These are phyloP conservation scores for Wickerhamomyces kurtzmanii DNA, from an alignment of 805 yeast genomes.

Conservation along the genomic window DNA sequence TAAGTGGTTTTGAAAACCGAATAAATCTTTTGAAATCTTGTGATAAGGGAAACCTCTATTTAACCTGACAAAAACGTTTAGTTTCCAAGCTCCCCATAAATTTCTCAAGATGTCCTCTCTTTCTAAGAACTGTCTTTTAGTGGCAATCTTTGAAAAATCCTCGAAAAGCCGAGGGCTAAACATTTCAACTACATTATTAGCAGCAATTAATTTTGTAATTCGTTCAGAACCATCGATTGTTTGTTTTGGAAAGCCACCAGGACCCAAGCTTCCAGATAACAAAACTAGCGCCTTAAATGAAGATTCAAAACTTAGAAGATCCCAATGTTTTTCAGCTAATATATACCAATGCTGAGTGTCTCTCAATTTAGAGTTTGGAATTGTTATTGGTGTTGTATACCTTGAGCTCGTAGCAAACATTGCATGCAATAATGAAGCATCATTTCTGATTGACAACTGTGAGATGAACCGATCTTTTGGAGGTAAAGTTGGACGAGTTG, in stretches of 20 bases:
- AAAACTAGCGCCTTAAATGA: constrained; percentile 20
- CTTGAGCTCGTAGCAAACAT: constrained; percentile 25
- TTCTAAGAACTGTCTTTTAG: constrained; percentile 22
- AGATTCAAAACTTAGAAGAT: constrained; percentile 15
- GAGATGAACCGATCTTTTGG: constrained; percentile 20
- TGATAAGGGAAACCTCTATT: constrained; percentile 26
- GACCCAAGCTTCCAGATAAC: constrained; percentile 18
- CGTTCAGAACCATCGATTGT: constrained; percentile 18
- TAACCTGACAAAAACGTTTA: constrained; percentile 22
- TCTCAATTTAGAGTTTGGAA: constrained; percentile 15
- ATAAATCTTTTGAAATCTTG: constrained; percentile 6
- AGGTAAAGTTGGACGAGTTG: constrained; percentile 26
- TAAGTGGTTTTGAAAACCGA: constrained; percentile 20
- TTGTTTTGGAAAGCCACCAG: constrained; percentile 17
- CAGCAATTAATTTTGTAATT: constrained; percentile 9
- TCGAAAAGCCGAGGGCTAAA: too few species aligned
- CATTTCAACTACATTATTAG: constrained; percentile 6
- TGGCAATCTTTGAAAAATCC: constrained; percentile 15
- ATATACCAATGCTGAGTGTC: constrained; percentile 28
- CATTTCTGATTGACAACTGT: constrained; percentile 20
- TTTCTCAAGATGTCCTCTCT: constrained; percentile 23
- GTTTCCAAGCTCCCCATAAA: constrained; percentile 29
- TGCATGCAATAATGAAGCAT: constrained; percentile 20
- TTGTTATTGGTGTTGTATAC: constrained; percentile 19
- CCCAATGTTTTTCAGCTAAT: constrained; percentile 22